A percentile compares a stretch with the other conserved stretches of the same genome.
phyloP scores from a whole-genome alignment of 257 asterid genomes.

The Apocynum venetum region DNA sequence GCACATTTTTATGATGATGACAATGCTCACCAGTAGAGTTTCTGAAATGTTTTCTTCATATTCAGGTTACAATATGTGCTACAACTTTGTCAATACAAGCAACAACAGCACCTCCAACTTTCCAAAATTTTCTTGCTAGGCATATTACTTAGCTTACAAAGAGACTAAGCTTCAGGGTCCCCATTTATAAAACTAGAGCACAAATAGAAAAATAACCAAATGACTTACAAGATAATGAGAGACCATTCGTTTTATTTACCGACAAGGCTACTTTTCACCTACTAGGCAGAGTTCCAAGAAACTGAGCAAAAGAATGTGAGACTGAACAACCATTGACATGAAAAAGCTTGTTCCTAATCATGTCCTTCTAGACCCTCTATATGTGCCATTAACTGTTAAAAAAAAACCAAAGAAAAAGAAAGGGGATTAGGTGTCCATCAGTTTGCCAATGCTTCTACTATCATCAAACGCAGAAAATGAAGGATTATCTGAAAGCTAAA shows the following conservation, averaged over 20 bases:
- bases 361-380: background rate
- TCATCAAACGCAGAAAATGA: background rate
- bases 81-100: background rate
- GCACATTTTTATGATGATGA: background rate
- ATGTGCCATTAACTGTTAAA: background rate
- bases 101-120: background rate
- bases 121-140: background rate
- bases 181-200: background rate
- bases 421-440: background rate
- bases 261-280: background rate
- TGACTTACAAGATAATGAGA: background rate
- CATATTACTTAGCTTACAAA: background rate
- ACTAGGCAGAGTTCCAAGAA: background rate
- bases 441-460: background rate
- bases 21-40: background rate
- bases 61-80: background rate
- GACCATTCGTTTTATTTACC: background rate
- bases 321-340: background rate
- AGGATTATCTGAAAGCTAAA: background rate
- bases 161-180: background rate
- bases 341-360: background rate
- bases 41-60: background rate
- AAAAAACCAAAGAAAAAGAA: background rate
- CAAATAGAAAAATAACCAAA: background rate
- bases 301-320: background rate